phyloP scores from a whole-genome alignment of 805 yeast species.

The Wickerhamiella vanderwaltii region DNA sequence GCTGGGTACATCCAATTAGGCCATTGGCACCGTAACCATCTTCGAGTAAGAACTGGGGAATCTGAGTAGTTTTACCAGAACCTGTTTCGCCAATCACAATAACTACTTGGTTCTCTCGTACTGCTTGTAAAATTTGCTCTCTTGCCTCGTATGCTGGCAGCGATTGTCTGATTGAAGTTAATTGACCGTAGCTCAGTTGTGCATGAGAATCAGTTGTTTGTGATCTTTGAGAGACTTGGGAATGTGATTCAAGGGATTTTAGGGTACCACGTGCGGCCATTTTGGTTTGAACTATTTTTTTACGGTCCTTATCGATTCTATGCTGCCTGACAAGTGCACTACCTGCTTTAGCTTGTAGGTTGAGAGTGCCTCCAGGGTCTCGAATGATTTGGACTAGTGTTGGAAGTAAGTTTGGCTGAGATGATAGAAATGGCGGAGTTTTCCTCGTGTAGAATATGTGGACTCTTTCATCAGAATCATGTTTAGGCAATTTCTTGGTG shows the following conservation, averaged over 20 bases:
- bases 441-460: not conserved
- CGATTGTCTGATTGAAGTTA: not conserved
- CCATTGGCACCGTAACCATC: slow-evolving; percentile 41
- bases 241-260: not conserved
- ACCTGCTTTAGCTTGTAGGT: slow-evolving; percentile 2
- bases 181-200: not conserved
- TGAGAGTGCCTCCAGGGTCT: slow-evolving; percentile 3
- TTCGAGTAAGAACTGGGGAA: slow-evolving; percentile 73
- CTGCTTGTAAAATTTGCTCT: slow-evolving; percentile 36
- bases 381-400: not conserved
- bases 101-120: slow-evolving; percentile 48
- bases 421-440: not conserved
- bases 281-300: not conserved
- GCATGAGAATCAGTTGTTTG: not conserved
- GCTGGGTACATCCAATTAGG: slow-evolving; percentile 64
- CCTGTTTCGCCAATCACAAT: slow-evolving; percentile 74
- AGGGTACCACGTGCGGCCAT: slow-evolving; percentile 2
- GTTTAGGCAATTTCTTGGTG: not conserved
- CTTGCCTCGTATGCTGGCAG: slow-evolving; percentile 50
- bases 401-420: not conserved
- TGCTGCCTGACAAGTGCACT: not conserved
- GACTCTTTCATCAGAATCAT: not conserved
- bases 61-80: slow-evolving; percentile 78
- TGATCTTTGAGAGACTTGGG: not conserved
- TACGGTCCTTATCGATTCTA: not conserved